phyloP scores from a whole-genome alignment of 192 early-diverging fungal genomes.

The Coemansia sp. region DNA sequence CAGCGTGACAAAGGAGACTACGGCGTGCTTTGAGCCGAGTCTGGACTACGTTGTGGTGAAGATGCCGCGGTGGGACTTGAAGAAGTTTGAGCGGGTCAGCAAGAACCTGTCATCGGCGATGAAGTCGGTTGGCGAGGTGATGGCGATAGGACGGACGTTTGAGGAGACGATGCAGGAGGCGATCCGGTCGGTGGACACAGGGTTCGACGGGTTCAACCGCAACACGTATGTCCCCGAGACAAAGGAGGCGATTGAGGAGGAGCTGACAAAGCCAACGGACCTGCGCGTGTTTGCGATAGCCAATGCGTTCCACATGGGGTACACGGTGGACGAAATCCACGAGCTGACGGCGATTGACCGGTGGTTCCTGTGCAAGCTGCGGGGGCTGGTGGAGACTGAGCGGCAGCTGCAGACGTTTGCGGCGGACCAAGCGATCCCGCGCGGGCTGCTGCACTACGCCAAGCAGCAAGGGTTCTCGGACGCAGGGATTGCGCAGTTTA shows the following conservation, averaged over 20 bases:
- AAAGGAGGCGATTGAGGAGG: slow-evolving; percentile 75
- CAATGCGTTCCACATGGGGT: slow-evolving; percentile 88
- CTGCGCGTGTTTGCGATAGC: slow-evolving; percentile 94
- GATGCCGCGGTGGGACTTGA: slow-evolving; percentile 89
- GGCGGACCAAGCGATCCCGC: slow-evolving; percentile 53
- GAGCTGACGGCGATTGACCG: slow-evolving; percentile 88
- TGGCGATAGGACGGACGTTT: slow-evolving; percentile 95
- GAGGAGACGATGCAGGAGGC: slow-evolving; percentile 98
- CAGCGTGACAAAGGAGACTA: slow-evolving; percentile 91
- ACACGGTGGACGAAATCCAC: slow-evolving; percentile 88
- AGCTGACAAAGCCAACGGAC: slow-evolving; percentile 86
- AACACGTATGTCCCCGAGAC: slow-evolving; percentile 59
- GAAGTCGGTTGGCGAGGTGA: slow-evolving; percentile 98
- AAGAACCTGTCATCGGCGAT: slow-evolving; percentile 86
- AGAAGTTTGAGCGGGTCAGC: slow-evolving; percentile 92
- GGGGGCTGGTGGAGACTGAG: slow-evolving; percentile 81
- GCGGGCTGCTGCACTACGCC: slow-evolving; percentile 62
- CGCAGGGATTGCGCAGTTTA: slow-evolving; percentile 50
- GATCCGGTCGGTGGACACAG: slow-evolving; percentile 83
- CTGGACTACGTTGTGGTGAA: slow-evolving; percentile 89
- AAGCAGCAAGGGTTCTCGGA: slow-evolving; percentile 98
- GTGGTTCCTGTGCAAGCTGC: slow-evolving; percentile 97
- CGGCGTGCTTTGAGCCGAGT: slow-evolving; percentile 95
- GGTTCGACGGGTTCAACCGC: slow-evolving; percentile 78
- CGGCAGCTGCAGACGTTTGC: slow-evolving; percentile 53